Conservation (phyloP, 2,329 filamentous ascomycete genomes). For the Verruconis gallopava region DNA sequence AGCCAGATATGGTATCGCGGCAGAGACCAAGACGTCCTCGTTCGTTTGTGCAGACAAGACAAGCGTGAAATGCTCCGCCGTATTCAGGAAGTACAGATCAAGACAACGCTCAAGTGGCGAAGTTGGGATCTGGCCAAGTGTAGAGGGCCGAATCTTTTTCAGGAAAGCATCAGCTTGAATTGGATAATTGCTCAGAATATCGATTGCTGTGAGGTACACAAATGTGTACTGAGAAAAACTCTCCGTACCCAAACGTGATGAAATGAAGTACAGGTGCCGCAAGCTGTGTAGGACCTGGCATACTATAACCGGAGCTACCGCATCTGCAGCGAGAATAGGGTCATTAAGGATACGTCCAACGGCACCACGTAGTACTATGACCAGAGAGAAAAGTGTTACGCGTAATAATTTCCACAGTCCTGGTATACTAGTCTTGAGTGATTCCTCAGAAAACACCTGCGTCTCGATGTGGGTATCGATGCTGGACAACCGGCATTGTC, state of each 20-base stretch:
- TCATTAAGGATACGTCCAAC: constrained; percentile 53
- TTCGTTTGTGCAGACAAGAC: constrained; percentile 52
- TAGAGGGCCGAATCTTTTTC: constrained; percentile 44
- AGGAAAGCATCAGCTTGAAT: constrained; percentile 54
- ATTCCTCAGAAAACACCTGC: constrained; percentile 50
- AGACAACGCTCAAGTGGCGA: constrained; percentile 58
- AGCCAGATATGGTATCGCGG: constrained; percentile 61
- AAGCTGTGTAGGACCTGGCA: constrained; percentile 60
- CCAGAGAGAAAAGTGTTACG: constrained; percentile 60
- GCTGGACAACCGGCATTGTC: constrained; percentile 57
- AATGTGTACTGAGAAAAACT: constrained; percentile 78
- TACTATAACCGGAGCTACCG: constrained; percentile 52
- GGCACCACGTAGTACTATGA: constrained; percentile 62
- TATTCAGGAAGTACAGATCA: constrained; percentile 82
- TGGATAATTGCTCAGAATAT: constrained; percentile 63
- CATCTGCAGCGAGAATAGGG: constrained; percentile 37
- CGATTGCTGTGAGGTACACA: constrained; percentile 68
- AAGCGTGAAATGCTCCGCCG: constrained; percentile 70
- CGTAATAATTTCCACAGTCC: constrained; percentile 63
- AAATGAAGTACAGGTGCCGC: constrained; percentile 71
- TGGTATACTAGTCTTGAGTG: constrained; percentile 53
- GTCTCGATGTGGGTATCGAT: constrained; percentile 57
- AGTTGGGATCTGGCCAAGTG: constrained; percentile 43
- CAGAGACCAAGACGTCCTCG: constrained; percentile 60
- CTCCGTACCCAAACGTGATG: constrained; percentile 56